Percentiles rank a stretch among this genome's conserved stretches.
These are phyloP conservation scores for Mortierella polycephala DNA, from an alignment of 371 early-diverging fungal genomes.

Conservation along the genomic window DNA sequence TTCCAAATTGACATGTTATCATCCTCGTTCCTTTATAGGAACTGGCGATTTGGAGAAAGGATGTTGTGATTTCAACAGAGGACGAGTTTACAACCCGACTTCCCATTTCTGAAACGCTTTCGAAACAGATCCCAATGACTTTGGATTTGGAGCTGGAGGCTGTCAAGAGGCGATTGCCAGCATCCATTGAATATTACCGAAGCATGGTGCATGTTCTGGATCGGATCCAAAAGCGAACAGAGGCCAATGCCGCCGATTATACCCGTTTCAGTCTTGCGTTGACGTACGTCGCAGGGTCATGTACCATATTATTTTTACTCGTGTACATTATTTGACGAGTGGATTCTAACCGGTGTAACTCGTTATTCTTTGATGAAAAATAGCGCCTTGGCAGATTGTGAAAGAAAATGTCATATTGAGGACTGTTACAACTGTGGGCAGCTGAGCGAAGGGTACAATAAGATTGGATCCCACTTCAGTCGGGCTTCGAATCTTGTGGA, in stretches of 20 bases:
- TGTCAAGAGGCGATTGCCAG: conserved; percentile 62
- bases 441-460: conserved; percentile 67
- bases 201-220: conserved; percentile 76
- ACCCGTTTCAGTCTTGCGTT: conserved; percentile 66
- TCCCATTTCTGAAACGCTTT: conserved; percentile 22
- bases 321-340: conserved; percentile 6
- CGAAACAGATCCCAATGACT: conserved; percentile 24
- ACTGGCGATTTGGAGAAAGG: conserved; percentile 58
- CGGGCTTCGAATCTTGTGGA: conserved; percentile 63
- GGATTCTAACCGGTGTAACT: not conserved
- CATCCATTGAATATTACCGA: conserved; percentile 68
- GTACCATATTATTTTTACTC: not conserved
- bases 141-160: conserved; percentile 65
- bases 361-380: conserved; percentile 1
- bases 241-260: conserved; percentile 70
- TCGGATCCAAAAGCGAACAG: conserved; percentile 70
- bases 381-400: conserved; percentile 71
- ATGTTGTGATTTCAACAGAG: conserved; percentile 53
- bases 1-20: too few species aligned
- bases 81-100: conserved; percentile 57
- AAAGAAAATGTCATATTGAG: conserved; percentile 68
- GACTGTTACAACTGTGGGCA: conserved; percentile 71
- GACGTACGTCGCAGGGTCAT: conserved; percentile 52
- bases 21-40: conserved; percentile 6
- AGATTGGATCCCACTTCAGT: conserved; percentile 70